Evolutionary conservation across 345 rosid genomes (phyloP), one percentile per base, ranked within the genome.

Genomic region (Eucalyptus grandis): DNA sequence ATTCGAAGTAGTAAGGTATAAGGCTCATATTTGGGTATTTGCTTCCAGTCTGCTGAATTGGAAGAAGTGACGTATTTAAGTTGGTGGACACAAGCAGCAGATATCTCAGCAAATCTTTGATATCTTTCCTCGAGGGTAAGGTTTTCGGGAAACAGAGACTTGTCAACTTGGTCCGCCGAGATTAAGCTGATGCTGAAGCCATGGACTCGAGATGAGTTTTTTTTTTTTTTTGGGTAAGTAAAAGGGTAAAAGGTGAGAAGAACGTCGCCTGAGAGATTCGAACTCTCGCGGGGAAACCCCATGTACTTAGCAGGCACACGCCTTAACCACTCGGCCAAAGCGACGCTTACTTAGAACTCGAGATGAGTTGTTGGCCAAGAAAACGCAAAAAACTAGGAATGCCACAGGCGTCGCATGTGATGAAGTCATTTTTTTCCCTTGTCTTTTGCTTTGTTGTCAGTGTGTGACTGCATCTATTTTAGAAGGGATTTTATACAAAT

Each of bases 291-390:
- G 95, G 94, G 95, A 94, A 92, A 93, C 95, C 96, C 98, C 95
- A 95, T 94, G 94, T 93, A 94, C 93, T 96, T 95, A 95, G 96
- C 96, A 94, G 95, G 96, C 98, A 95, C 96, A 94, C 95, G 94
- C 96, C 97, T 95, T 96, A 96, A 96, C 97, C 97, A 95, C 96
- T 96, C 95, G 94, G 97, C 97, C 96, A 95, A 96, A 94, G 96
- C 96, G 95, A 92, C 95, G 6, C 1, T 54, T 17, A 0, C 24
- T 3, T 17, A 0, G 37, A 30, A 30, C n/a, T 14, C 5, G 10
- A 13, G 17, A n/a, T 30, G 11, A 14, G 72, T 65, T 7, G 37
- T 27, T 65, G 72, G 19, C 19, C 17, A 65, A 12, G 72, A 65
- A 65, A 4, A 65, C 5, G 5, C 72, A 30, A 65, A 65, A 65